Conservation (phyloP, 495 filamentous ascomycete species). For the Aspergillus conjunctus region DNA sequence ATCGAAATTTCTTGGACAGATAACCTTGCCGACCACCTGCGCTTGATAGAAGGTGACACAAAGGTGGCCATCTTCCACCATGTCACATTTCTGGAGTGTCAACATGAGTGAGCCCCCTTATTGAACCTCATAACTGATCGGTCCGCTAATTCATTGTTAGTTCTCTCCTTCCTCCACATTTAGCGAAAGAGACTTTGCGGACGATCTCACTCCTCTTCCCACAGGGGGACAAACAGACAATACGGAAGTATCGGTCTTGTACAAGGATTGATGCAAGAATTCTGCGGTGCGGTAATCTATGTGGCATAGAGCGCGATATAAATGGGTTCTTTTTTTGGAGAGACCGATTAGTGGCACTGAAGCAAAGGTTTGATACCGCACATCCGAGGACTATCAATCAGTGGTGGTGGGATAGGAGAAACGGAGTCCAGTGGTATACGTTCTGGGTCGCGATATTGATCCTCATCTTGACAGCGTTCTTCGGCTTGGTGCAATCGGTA, state of each 20-base stretch:
- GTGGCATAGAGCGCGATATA: slow-evolving; percentile 45
- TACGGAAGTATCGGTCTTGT: slow-evolving; percentile 33
- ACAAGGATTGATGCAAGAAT: slow-evolving; percentile 30
- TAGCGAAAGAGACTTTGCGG: slow-evolving; percentile 48
- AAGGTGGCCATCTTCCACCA: slow-evolving; percentile 50
- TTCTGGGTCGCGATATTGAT: slow-evolving; percentile 56
- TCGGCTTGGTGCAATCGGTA: slow-evolving; percentile 53
- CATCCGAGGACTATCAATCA: slow-evolving; percentile 46
- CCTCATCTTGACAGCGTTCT: slow-evolving; percentile 53
- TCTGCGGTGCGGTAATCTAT: slow-evolving; percentile 3
- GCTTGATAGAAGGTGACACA: slow-evolving; percentile 39
- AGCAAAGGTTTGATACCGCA: slow-evolving; percentile 54
- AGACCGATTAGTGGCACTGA: slow-evolving; percentile 53
- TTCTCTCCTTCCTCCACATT: slow-evolving; percentile 28
- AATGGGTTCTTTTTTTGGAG: slow-evolving; percentile 52
- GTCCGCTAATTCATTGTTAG: background rate
- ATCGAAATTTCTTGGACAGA: slow-evolving; percentile 44
- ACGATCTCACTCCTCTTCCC: slow-evolving; percentile 52
- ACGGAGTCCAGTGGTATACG: slow-evolving; percentile 55
- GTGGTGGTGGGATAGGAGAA: slow-evolving; percentile 56
- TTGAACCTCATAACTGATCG: slow-evolving; percentile 15
- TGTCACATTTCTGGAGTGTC: slow-evolving; percentile 36
- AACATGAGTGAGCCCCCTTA: slow-evolving; percentile 6
- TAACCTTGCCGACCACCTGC: slow-evolving; percentile 50
- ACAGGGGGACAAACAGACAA: slow-evolving; percentile 26